Conservation (phyloP, 257 asterid species). For the Eustoma russellianum region DNA sequence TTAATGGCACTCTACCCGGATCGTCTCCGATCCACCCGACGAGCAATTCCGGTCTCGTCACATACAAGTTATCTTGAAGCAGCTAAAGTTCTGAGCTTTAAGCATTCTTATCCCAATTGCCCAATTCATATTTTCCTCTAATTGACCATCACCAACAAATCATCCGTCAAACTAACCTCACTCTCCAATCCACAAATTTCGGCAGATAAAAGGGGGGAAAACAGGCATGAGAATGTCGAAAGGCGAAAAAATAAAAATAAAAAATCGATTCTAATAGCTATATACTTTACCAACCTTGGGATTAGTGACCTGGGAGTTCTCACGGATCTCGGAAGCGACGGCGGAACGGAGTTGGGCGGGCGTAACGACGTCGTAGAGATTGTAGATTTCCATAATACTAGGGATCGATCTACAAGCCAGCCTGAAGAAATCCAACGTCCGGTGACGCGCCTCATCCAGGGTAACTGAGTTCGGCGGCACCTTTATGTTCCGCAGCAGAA, state of each 20-base stretch:
- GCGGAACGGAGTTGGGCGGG: slow-evolving; percentile 68
- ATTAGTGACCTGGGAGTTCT: slow-evolving; percentile 57
- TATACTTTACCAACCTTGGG: slow-evolving; percentile 41
- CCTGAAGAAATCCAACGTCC: slow-evolving; percentile 75
- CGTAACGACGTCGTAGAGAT: slow-evolving; percentile 56
- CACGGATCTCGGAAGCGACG: slow-evolving; percentile 60
- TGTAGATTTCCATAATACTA: slow-evolving; percentile 63
- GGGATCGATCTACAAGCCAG: slow-evolving; percentile 88
- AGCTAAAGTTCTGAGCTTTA: too few relatives aligned
- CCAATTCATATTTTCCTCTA: too few relatives aligned
- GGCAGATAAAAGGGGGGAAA: not conserved
- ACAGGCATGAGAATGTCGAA: not conserved
- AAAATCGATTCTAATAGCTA: too few relatives aligned
- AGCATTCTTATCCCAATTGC: too few relatives aligned
- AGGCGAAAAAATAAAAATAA: too few relatives aligned
- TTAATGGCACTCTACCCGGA: too few relatives aligned
- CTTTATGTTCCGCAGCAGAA: slow-evolving; percentile 28
- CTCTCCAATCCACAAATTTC: not conserved
- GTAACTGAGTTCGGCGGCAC: slow-evolving; percentile 72
- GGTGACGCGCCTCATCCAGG: slow-evolving; percentile 59
- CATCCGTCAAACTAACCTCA: too few relatives aligned
- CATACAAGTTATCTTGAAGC: too few relatives aligned
- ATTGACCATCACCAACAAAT: too few relatives aligned
- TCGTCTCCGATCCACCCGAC: too few relatives aligned
- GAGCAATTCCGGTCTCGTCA: too few relatives aligned